These are phyloP conservation scores for Globisporangium parvum DNA, from an alignment of 352 stramenopile species.

Conservation along the genomic window DNA sequence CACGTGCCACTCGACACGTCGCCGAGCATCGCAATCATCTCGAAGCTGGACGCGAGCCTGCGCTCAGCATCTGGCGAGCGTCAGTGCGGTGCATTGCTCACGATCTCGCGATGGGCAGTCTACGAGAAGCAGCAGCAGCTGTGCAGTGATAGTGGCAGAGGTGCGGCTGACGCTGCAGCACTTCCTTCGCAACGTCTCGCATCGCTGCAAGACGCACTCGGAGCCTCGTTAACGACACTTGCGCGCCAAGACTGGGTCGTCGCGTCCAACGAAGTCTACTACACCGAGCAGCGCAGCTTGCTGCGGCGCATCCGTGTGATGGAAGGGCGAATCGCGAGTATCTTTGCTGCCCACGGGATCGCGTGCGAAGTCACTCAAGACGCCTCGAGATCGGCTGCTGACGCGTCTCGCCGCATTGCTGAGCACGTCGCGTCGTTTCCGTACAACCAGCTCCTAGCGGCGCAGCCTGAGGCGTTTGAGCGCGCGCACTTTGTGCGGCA, in stretches of 20 bases:
- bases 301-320: conserved; percentile 50
- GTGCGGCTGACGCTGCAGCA: conserved; percentile 2
- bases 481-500: conserved; percentile 72
- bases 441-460: conserved; percentile 38
- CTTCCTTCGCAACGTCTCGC: neutral
- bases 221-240: conserved; percentile 22
- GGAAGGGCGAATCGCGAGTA: conserved; percentile 41
- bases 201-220: conserved; percentile 21
- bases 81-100: conserved; percentile 54
- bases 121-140: conserved; percentile 26
- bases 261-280: conserved; percentile 20
- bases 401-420: conserved; percentile 57
- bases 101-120: conserved; percentile 41
- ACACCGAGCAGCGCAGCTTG: conserved; percentile 43
- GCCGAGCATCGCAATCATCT: conserved; percentile 16
- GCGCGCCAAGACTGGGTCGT: conserved; percentile 43
- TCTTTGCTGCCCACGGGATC: conserved; percentile 36
- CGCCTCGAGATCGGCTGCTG: conserved; percentile 21
- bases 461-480: conserved; percentile 37
- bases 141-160: neutral
- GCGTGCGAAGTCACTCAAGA: neutral
- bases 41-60: conserved; percentile 24
- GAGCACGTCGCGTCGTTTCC: conserved; percentile 49
- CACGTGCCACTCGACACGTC: conserved; percentile 19
- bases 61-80: conserved; percentile 36